Percentiles rank a stretch among this genome's conserved stretches.
These are phyloP conservation scores for Aurinia saxatilis DNA, from an alignment of 345 rosid genomes.

Conservation along the genomic window DNA sequence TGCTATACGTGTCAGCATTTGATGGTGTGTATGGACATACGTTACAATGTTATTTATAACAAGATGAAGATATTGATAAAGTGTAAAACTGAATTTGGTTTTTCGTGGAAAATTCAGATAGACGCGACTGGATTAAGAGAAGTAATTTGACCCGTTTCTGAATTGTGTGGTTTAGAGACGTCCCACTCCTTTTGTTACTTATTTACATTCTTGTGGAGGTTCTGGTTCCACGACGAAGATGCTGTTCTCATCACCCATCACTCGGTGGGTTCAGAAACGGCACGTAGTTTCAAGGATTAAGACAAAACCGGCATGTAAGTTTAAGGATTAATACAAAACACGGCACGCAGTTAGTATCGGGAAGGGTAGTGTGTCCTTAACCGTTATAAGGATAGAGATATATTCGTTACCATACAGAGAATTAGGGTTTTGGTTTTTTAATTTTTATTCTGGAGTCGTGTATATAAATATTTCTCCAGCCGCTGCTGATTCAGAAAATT, in stretches of 20 bases:
- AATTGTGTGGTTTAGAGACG: slow-evolving; percentile 9
- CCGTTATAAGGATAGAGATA: not conserved
- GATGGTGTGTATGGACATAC: not conserved
- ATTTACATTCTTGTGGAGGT: slow-evolving; percentile 7
- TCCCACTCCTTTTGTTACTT: too few relatives aligned
- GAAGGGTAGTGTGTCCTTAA: not conserved
- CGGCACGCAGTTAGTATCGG: not conserved
- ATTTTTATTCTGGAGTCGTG: not conserved
- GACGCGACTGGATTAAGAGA: not conserved
- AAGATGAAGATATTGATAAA: not conserved
- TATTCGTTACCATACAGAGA: slow-evolving; percentile 2
- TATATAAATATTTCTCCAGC: not conserved
- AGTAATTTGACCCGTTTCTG: slow-evolving; percentile 16
- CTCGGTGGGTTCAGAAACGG: not conserved
- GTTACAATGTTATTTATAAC: not conserved
- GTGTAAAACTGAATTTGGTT: not conserved
- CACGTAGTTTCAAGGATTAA: too few relatives aligned
- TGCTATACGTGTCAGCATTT: slow-evolving; percentile 14
- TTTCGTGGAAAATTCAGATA: not conserved
- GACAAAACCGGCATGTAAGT: too few relatives aligned
- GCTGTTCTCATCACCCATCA: not conserved
- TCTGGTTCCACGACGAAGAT: slow-evolving; percentile 19
- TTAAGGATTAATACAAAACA: too few relatives aligned
- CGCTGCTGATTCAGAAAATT: fast-evolving
- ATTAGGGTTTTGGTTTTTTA: not conserved